Evolutionary conservation across 306 rosid species (phyloP).

Genomic region (Acacia melanoxylon): DNA sequence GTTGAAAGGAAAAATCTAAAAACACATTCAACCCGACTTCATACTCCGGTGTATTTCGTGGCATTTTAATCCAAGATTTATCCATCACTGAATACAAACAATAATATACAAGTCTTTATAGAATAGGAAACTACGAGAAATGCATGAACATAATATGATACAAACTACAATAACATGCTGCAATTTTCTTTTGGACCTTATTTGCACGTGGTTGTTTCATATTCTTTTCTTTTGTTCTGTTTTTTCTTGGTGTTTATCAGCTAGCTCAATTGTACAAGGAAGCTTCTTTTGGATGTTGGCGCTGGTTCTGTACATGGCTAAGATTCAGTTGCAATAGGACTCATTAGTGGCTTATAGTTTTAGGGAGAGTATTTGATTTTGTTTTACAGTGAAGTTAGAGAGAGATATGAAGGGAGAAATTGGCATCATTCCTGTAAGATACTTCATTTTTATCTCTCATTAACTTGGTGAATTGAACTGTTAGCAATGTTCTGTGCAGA

Average conservation of each 20-base stretch:
- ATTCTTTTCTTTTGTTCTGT: neutral
- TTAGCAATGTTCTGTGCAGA: no score
- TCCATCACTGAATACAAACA: no score
- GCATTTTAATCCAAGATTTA: no score
- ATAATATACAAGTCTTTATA: no score
- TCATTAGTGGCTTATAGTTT: neutral
- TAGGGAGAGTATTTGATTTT: constrained; percentile 22
- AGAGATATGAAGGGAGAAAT: neutral
- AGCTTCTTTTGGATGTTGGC: constrained; percentile 38
- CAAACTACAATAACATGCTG: neutral
- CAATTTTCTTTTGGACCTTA: neutral
- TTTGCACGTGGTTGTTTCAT: neutral
- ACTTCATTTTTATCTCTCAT: neutral
- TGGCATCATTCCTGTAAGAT: neutral
- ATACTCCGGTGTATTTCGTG: no score
- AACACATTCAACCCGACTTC: no score
- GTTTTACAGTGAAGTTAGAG: neutral
- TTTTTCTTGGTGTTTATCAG: constrained; percentile 33
- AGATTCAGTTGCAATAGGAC: constrained; percentile 31
- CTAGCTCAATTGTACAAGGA: constrained; percentile 39
- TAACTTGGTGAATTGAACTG: no score
- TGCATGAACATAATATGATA: no score
- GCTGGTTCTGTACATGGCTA: constrained; percentile 33
- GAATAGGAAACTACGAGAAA: no score
- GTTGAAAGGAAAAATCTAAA: no score